A percentile compares a stretch with the other conserved stretches of the same genome.
These are phyloP conservation scores for Geotrichum cucujoidarum DNA, from an alignment of 1,139 yeast species.

Conservation along the genomic window DNA sequence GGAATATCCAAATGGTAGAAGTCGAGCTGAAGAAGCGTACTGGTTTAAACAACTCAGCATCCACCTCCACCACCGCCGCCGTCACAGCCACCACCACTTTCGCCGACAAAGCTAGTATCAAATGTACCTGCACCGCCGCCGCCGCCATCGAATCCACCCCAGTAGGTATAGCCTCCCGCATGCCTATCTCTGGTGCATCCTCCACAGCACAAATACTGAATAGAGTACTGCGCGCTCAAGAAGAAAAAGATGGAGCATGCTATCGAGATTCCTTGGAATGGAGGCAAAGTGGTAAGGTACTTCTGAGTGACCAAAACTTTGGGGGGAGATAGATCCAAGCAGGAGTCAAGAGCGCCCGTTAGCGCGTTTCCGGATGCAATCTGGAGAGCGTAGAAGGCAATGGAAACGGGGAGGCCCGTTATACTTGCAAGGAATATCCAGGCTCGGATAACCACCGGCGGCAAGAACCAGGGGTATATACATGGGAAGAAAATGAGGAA, in stretches of 20 bases:
- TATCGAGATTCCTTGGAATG: no score
- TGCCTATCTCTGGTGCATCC: neutral
- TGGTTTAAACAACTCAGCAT: no score
- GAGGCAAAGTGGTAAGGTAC: no score
- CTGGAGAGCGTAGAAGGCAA: neutral
- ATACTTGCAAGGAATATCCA: no score
- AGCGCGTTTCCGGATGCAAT: neutral
- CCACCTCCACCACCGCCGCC: neutral
- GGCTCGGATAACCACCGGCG: neutral
- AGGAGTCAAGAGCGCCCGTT: neutral
- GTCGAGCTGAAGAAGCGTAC: no score
- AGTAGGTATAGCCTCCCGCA: neutral
- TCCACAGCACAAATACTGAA: neutral
- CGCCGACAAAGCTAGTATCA: no score
- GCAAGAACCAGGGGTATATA: neutral
- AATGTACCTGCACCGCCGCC: no score
- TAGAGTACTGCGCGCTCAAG: neutral
- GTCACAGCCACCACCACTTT: neutral
- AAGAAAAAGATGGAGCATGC: neutral
- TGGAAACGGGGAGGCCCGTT: neutral
- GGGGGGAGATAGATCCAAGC: neutral
- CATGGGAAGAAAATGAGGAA: neutral
- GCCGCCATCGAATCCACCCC: neutral
- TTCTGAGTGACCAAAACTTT: neutral
- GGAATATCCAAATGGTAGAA: no score